Conservation (phyloP, 306 rosid species). For the Canavalia gladiata region DNA sequence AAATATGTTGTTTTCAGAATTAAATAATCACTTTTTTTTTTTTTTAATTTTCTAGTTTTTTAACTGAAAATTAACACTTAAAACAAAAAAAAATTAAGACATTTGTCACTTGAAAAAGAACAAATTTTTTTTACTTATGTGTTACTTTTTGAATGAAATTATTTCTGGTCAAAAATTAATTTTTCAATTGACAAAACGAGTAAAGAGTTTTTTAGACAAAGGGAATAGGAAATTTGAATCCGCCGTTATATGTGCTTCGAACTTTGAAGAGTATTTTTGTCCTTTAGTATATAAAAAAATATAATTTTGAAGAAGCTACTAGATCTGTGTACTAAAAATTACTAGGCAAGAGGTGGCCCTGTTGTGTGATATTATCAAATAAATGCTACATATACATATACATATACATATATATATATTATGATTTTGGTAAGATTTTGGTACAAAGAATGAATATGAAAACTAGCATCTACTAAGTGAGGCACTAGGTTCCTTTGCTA, state of each 20-base stretch:
- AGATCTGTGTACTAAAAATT: neutral
- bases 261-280: neutral
- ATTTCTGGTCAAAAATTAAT: neutral
- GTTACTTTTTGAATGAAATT: neutral
- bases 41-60: neutral
- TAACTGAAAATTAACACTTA: neutral
- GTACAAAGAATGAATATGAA: neutral
- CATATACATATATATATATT: no score
- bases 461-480: neutral
- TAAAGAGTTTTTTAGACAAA: neutral
- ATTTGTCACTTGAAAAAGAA: neutral
- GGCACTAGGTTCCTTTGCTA: neutral
- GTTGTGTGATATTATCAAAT: neutral
- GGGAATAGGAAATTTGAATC: neutral
- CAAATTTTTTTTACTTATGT: neutral
- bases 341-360: neutral
- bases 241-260: neutral
- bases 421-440: neutral
- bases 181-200: neutral
- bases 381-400: neutral
- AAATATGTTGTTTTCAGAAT: neutral
- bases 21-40: neutral
- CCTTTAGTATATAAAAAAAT: neutral
- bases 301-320: neutral
- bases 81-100: neutral